Evolutionary conservation across 2,329 filamentous ascomycete species (phyloP).

Genomic region (Pseudogymnoascus sp.): DNA sequence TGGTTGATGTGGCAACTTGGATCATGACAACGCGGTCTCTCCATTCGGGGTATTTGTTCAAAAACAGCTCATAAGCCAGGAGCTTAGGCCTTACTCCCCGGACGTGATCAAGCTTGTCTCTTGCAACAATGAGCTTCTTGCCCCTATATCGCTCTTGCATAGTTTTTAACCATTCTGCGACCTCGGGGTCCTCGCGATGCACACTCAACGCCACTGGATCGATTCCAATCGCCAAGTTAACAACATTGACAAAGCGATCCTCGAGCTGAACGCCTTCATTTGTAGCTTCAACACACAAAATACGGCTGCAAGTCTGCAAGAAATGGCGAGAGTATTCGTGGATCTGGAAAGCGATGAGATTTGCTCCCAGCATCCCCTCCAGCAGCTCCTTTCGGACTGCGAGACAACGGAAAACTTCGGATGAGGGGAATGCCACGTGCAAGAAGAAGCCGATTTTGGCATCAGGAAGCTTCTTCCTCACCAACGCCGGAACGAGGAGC

Average conservation of each 20-base stretch:
- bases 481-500: slow-evolving; percentile 78
- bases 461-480: slow-evolving; percentile 82
- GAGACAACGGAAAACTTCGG: slow-evolving; percentile 89
- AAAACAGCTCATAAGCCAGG: slow-evolving; percentile 79
- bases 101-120: slow-evolving; percentile 90
- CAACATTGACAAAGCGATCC: slow-evolving; percentile 86
- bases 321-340: slow-evolving; percentile 92
- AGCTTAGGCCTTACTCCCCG: slow-evolving; percentile 91
- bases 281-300: slow-evolving; percentile 84
- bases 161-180: slow-evolving; percentile 69
- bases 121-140: slow-evolving; percentile 84
- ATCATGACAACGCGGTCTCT: slow-evolving; percentile 82
- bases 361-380: slow-evolving; percentile 87
- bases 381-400: slow-evolving; percentile 80
- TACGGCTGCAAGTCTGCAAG: slow-evolving; percentile 86
- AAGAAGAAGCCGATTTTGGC: slow-evolving; percentile 95
- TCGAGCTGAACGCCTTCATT: slow-evolving; percentile 84
- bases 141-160: slow-evolving; percentile 79
- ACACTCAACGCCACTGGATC: slow-evolving; percentile 69
- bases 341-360: slow-evolving; percentile 89
- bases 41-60: slow-evolving; percentile 90
- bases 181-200: slow-evolving; percentile 64
- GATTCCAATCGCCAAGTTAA: slow-evolving; percentile 81
- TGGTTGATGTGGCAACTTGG: slow-evolving; percentile 86
- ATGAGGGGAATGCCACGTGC: slow-evolving; percentile 91